A percentile compares a stretch with the other conserved stretches of the same genome.
Evolutionary conservation across 2,329 filamentous ascomycete genomes (phyloP).

Genomic region (Ophiocordyceps camponoti-saundersi): DNA sequence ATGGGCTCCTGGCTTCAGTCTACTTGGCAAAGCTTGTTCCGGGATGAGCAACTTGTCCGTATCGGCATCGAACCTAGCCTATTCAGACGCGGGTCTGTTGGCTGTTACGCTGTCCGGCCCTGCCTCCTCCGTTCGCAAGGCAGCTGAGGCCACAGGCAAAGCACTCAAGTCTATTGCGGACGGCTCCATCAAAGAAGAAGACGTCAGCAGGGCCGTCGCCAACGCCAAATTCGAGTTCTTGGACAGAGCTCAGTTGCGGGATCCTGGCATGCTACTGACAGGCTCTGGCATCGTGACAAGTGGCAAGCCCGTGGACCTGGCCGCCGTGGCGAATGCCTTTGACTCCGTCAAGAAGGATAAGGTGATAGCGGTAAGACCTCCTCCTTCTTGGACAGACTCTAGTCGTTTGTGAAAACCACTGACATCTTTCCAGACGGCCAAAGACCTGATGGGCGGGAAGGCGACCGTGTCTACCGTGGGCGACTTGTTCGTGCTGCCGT

Average conservation of each 20-base stretch:
- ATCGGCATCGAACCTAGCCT: slow-evolving; percentile 61
- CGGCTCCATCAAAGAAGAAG: slow-evolving; percentile 63
- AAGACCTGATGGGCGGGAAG: slow-evolving; percentile 74
- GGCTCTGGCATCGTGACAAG: slow-evolving; percentile 71
- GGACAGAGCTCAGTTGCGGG: slow-evolving; percentile 62
- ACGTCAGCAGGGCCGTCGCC: slow-evolving; percentile 79
- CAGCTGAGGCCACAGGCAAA: slow-evolving; percentile 62
- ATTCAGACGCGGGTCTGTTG: slow-evolving; percentile 88
- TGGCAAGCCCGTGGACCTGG: slow-evolving; percentile 69
- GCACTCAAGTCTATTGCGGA: slow-evolving; percentile 66
- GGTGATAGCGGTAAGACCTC: slow-evolving; percentile 60
- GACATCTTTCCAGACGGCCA: slow-evolving; percentile 50
- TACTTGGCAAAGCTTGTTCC: slow-evolving; percentile 65
- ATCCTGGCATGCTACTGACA: slow-evolving; percentile 63
- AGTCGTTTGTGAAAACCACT: not conserved
- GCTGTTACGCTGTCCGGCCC: slow-evolving; percentile 66
- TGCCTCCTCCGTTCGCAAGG: slow-evolving; percentile 54
- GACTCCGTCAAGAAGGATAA: slow-evolving; percentile 70
- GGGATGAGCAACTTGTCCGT: slow-evolving; percentile 49
- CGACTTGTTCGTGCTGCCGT: slow-evolving; percentile 81
- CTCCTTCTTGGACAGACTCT: not conserved
- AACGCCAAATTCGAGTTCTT: slow-evolving; percentile 87
- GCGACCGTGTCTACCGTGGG: slow-evolving; percentile 80
- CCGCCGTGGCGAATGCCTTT: slow-evolving; percentile 60
- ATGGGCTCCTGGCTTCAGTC: slow-evolving; percentile 85